phyloP scores from a whole-genome alignment of 1,139 yeast species.

The Geotrichum europaeum region DNA sequence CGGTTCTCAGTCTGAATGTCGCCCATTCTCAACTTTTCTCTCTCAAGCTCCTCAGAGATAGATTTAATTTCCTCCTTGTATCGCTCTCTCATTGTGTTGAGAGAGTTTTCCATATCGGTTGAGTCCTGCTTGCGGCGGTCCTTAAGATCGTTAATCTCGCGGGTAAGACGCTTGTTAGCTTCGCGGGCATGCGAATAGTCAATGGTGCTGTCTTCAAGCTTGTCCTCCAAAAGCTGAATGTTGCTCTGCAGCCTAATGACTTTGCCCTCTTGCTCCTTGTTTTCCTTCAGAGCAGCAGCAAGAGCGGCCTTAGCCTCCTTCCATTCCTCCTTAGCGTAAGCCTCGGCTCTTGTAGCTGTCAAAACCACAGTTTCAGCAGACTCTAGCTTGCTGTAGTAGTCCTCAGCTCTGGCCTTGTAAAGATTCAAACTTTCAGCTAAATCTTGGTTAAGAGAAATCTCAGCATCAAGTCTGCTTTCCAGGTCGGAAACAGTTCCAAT shows the following conservation, averaged over 20 bases:
- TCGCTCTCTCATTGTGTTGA: constrained; percentile 37
- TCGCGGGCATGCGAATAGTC: constrained; percentile 50
- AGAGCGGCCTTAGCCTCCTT: constrained; percentile 50
- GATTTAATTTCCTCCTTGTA: constrained; percentile 51
- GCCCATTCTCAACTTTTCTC: constrained; percentile 43
- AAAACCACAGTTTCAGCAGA: constrained; percentile 71
- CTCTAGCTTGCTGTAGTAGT: constrained; percentile 67
- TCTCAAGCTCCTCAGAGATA: constrained; percentile 53
- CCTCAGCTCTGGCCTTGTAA: constrained; percentile 69
- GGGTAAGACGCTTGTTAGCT: constrained; percentile 40
- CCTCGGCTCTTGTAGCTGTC: constrained; percentile 57
- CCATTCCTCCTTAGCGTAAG: constrained; percentile 49
- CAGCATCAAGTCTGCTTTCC: constrained; percentile 49
- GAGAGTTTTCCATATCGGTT: constrained; percentile 24
- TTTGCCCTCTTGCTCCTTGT: constrained; percentile 51
- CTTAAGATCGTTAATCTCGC: constrained; percentile 41
- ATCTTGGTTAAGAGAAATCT: constrained; percentile 47
- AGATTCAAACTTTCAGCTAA: constrained; percentile 50
- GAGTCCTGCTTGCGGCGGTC: constrained; percentile 27
- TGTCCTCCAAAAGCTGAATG: constrained; percentile 51
- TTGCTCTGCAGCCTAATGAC: constrained; percentile 53
- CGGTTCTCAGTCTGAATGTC: constrained; percentile 60
- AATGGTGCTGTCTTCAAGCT: constrained; percentile 52
- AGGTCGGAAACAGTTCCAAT: constrained; percentile 18
- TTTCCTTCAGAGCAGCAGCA: constrained; percentile 55